A percentile compares a stretch with the other conserved stretches of the same genome.
These are phyloP conservation scores for Agapanthus africanus DNA, from an alignment of 106 monocot genomes.

Conservation along the genomic window DNA sequence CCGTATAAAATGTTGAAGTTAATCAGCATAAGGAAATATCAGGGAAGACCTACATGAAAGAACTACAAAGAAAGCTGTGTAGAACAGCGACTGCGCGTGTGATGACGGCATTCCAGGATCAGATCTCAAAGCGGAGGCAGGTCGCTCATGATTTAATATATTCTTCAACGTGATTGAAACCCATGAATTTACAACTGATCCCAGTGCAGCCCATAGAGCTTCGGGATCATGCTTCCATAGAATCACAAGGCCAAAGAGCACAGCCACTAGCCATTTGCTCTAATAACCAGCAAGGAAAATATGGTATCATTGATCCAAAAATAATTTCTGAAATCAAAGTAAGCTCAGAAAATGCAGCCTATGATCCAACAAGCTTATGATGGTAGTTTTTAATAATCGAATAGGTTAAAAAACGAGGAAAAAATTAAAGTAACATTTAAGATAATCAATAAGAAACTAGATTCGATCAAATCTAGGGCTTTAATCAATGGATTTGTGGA, in stretches of 20 bases:
- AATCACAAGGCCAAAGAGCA: conserved; percentile 47
- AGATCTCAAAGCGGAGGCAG: conserved; percentile 50
- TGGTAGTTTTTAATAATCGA: too few relatives aligned
- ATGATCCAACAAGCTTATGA: too few relatives aligned
- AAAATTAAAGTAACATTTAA: too few relatives aligned
- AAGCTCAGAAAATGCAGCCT: background rate
- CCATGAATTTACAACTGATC: conserved; percentile 51
- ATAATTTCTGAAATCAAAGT: background rate
- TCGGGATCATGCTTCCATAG: conserved; percentile 84
- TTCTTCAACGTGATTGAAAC: conserved; percentile 51
- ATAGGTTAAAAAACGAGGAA: too few relatives aligned
- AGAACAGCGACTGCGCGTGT: conserved; percentile 88
- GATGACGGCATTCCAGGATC: conserved; percentile 98
- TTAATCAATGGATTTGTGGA: too few relatives aligned
- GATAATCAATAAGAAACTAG: too few relatives aligned
- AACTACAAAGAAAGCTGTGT: conserved; percentile 34
- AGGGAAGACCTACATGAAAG: conserved; percentile 46
- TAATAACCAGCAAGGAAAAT: conserved; percentile 10
- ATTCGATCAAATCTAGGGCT: too few relatives aligned
- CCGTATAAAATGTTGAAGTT: too few relatives aligned
- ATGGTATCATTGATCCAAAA: background rate
- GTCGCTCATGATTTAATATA: conserved; percentile 74
- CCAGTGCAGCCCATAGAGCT: conserved; percentile 59
- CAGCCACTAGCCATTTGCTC: conserved; percentile 88
- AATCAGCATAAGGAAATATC: too few relatives aligned